Conservation (phyloP, 2,329 filamentous ascomycete species). For the Xylariaceae sp. region DNA sequence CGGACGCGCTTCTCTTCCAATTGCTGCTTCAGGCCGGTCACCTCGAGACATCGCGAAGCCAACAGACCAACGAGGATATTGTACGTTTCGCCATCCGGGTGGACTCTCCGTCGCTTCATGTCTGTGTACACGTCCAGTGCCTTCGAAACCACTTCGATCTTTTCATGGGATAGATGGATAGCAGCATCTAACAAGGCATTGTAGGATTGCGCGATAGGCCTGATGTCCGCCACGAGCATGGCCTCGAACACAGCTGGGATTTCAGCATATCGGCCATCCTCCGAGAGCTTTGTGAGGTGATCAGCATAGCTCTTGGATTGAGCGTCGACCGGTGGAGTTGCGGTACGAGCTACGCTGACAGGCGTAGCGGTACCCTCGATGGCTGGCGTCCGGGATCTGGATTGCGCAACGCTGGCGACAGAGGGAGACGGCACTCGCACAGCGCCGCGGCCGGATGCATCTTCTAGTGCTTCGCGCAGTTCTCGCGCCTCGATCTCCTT, state of each 20-base stretch:
- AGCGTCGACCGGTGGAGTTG: slow-evolving; percentile 53
- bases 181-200: slow-evolving; percentile 82
- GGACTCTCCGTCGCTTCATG: slow-evolving; percentile 81
- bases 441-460: slow-evolving; percentile 24
- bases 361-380: slow-evolving; percentile 35
- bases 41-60: slow-evolving; percentile 71
- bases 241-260: slow-evolving; percentile 87
- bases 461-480: slow-evolving; percentile 21
- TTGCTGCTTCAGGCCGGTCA: slow-evolving; percentile 61
- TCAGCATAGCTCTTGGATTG: slow-evolving; percentile 68
- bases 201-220: slow-evolving; percentile 80
- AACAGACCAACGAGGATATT: slow-evolving; percentile 79
- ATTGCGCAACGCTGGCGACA: slow-evolving; percentile 31
- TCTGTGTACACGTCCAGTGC: slow-evolving; percentile 92
- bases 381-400: slow-evolving; percentile 33
- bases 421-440: slow-evolving; percentile 28
- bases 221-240: slow-evolving; percentile 75
- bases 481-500: slow-evolving; percentile 51
- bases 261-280: slow-evolving; percentile 68
- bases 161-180: slow-evolving; percentile 70
- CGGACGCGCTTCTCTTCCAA: slow-evolving; percentile 78
- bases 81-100: slow-evolving; percentile 79
- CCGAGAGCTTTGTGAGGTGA: slow-evolving; percentile 67
- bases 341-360: slow-evolving; percentile 43
- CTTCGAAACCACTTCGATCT: slow-evolving; percentile 80